Evolutionary conservation across 352 stramenopile species (phyloP).

Genomic region (Pythium rishiriense): DNA sequence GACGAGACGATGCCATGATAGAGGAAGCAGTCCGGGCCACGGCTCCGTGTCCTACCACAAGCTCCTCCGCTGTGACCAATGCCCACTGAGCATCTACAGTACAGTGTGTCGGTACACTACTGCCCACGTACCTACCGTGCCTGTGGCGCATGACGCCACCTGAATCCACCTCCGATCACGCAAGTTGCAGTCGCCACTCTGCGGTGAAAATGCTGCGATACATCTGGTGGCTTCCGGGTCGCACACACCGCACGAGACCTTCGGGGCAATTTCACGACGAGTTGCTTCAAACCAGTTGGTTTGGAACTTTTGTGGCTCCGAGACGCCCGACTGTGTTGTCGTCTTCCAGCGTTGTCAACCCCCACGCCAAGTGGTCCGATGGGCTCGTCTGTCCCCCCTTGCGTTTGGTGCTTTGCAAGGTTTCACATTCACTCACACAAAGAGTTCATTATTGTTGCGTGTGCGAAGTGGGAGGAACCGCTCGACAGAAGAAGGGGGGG

Average conservation of each 20-base stretch:
- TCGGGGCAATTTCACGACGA: constrained; percentile 21
- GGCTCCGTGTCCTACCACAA: too few relatives aligned
- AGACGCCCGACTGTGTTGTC: constrained; percentile 21
- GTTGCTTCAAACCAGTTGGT: constrained; percentile 28
- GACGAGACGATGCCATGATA: constrained; percentile 12
- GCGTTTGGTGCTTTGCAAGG: constrained; percentile 9
- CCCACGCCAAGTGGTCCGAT: constrained; percentile 5
- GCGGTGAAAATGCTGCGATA: constrained; percentile 7
- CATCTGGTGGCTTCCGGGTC: constrained; percentile 5
- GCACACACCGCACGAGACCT: not conserved
- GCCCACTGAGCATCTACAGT: too few relatives aligned
- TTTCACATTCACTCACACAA: constrained; percentile 17
- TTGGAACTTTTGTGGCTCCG: constrained; percentile 18
- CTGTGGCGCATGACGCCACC: constrained; percentile 1
- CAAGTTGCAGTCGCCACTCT: constrained; percentile 16
- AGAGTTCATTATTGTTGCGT: constrained; percentile 16
- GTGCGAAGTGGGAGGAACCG: not conserved
- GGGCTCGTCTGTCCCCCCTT: constrained; percentile 10
- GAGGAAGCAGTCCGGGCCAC: too few relatives aligned
- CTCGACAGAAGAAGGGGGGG: constrained; percentile 4
- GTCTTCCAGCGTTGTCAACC: constrained; percentile 17
- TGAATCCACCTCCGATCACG: constrained; percentile 18
- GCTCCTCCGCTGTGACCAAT: too few relatives aligned
- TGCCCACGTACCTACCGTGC: not conserved
- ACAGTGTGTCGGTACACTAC: too few relatives aligned